Percentiles rank a stretch among this genome's conserved stretches.
Conservation (phyloP, 805 yeast species). For the Pichia nakasei region DNA sequence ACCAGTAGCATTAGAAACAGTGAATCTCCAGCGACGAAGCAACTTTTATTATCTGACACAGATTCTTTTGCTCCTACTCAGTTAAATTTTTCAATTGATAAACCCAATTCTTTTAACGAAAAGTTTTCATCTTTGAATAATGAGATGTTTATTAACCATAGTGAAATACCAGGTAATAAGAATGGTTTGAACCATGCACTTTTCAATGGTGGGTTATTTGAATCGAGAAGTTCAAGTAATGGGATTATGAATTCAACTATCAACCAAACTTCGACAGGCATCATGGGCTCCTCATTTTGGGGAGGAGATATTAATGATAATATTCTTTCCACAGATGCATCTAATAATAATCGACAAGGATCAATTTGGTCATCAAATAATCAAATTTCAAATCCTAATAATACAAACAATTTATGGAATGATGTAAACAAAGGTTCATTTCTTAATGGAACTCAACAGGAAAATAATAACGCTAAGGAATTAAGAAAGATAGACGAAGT, state of each 20-base stretch:
- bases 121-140: no score
- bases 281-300: background rate
- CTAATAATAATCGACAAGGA: conserved; percentile 6
- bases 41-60: no score
- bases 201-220: conserved; percentile 2
- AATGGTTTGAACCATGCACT: background rate
- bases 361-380: conserved; percentile 18
- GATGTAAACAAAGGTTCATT: background rate
- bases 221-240: conserved; percentile 1
- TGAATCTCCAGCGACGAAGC: no score
- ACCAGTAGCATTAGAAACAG: no score
- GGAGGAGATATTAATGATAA: background rate
- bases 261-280: background rate
- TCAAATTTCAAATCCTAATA: background rate
- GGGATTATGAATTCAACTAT: background rate
- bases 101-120: no score
- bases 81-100: no score
- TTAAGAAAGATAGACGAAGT: conserved; percentile 25
- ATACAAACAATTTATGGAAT: conserved; percentile 3
- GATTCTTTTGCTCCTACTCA: no score
- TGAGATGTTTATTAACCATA: no score
- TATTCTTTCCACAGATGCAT: background rate
- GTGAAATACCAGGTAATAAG: no score
- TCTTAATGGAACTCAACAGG: no score
- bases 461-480: no score